Evolutionary conservation across 2,329 filamentous ascomycete species (phyloP), one percentile per base, ranked within the genome.

Genomic region (Phaeosphaeria sp.): DNA sequence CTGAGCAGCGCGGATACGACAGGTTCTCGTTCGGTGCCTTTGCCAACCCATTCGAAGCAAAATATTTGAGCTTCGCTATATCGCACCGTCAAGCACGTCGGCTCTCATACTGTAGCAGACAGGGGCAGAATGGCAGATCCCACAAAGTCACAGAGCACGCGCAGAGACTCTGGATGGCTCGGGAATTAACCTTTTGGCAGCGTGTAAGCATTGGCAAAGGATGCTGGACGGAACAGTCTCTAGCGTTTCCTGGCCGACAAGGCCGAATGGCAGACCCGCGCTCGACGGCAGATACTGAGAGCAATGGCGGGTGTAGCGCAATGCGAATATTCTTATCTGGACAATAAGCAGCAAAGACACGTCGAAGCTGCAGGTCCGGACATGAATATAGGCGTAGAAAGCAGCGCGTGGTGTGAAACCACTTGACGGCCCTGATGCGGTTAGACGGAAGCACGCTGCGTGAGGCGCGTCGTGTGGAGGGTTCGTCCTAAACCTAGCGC

Each of bases 401-500:
- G 25, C 25, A 27, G 25, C 25, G 25, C 5, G 13, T n/a, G 36
- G 11, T n/a, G 36, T 39, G 36, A 39, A 39, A 39, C 36, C 30
- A 36, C 6, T 36, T 36, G 30, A 8, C 13, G 36, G 17, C 36
- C 36, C 36, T 4, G 13, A 39, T 39, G 36, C 15, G 15, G 36
- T n/a, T 39, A 39, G 17, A n/a, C 36, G 13, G 3, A 6, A 39
- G 15, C 36, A 39, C 36, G 36, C 15, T 6, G 6, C 9, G 17
- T n/a, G 5, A 46, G 60, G 59, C 56, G 52, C 57, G 39, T 58
- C 49, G 53, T 56, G 58, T 59, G 61, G 60, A 64, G 55, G 57
- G n/a, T n/a, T n/a, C n/a, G n/a, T n/a, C n/a, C n/a, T n/a, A n/a
- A n/a, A n/a, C n/a, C n/a, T n/a, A n/a, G n/a, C n/a, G n/a, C n/a